Base-by-base conservation (phyloP, 257 asterid species). In the Solanum sejunctum region DNA sequence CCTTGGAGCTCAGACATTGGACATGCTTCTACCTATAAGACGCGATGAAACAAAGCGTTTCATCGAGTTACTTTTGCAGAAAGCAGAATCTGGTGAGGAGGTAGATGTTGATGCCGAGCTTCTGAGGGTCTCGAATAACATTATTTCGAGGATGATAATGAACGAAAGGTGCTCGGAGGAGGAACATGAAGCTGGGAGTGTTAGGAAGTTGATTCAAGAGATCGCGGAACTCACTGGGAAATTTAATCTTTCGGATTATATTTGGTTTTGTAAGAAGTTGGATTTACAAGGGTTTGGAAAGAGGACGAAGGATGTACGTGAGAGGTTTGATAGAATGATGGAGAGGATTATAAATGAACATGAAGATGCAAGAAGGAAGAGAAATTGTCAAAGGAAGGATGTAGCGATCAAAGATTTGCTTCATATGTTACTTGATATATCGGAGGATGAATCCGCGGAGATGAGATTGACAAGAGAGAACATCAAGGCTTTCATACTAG, bases 401-500 rank as follows among this genome's bases (percentile, higher is more conserved):
- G 86, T 17, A 54, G 88, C 20, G 23, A 91, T 36, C 77, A 69
- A 89, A 83, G 96, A 93, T 88, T 69, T 94, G 60, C 95, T 94
- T 66, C 86, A 94, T 75, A 92, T 93, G 43, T 85, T 94, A 56
- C 94, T 94, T 56, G 93, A 92, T 77, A 92, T 91, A 66, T 87
- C 93, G 58, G 96, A 92, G 83, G 94, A 93, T 82, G 89, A 84
- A 39, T 86, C 4, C 11, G 80, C 94, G 10, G 93, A 94, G 66
- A 77, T 90, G 11, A 91, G 79, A 80, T 67, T 94, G 67, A 89
- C 91, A 7, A 88, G 89, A 85, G 91, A 94, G 83, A 92, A 94
- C 67, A 92, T 94, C 85, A 93, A 94, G 88, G 93, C 97, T 23
- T 93, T 93, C 85, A 85, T 93, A 81, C 85, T 94, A 91, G 98